phyloP scores from a whole-genome alignment of 1,139 yeast species.

The Saccharomyces hybrid region DNA sequence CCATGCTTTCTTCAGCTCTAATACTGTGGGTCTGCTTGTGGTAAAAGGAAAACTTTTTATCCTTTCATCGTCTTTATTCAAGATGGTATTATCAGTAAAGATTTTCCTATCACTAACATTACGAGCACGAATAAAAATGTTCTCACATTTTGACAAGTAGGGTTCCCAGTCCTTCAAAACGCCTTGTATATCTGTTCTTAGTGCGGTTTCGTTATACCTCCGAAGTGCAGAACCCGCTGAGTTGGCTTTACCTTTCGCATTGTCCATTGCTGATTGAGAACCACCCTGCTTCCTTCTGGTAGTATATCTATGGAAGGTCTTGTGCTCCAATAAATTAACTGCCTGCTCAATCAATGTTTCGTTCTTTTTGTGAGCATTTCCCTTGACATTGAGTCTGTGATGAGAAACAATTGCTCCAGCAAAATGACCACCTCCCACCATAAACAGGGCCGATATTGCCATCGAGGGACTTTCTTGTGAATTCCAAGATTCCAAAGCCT shows the following conservation, averaged over 20 bases:
- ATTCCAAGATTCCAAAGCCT: slow-evolving; percentile 27
- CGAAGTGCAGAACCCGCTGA: slow-evolving; percentile 92
- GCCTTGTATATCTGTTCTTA: slow-evolving; percentile 67
- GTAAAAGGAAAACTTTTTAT: slow-evolving; percentile 75
- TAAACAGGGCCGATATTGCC: slow-evolving; percentile 60
- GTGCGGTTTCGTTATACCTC: slow-evolving; percentile 80
- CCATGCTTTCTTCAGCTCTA: slow-evolving; percentile 84
- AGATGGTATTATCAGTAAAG: slow-evolving; percentile 52
- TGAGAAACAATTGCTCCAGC: slow-evolving; percentile 91
- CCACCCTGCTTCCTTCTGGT: slow-evolving; percentile 98
- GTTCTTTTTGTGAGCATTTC: slow-evolving; percentile 36
- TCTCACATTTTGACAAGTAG: slow-evolving; percentile 50
- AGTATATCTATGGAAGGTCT: slow-evolving; percentile 90
- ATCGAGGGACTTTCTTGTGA: slow-evolving; percentile 16
- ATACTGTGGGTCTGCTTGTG: slow-evolving; percentile 77
- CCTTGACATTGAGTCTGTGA: slow-evolving; percentile 44
- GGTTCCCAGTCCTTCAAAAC: slow-evolving; percentile 58
- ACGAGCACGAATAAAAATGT: slow-evolving; percentile 77
- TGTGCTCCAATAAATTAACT: slow-evolving; percentile 62
- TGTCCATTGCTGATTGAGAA: slow-evolving; percentile 86
- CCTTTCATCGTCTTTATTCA: slow-evolving; percentile 47
- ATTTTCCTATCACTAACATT: slow-evolving; percentile 63
- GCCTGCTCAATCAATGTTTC: slow-evolving; percentile 47
- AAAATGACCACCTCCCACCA: slow-evolving; percentile 98
- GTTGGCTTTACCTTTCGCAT: slow-evolving; percentile 87